Percentiles rank a stretch among this genome's conserved stretches.
phyloP scores from a whole-genome alignment of 495 filamentous ascomycete species.

The Darksidea phi region DNA sequence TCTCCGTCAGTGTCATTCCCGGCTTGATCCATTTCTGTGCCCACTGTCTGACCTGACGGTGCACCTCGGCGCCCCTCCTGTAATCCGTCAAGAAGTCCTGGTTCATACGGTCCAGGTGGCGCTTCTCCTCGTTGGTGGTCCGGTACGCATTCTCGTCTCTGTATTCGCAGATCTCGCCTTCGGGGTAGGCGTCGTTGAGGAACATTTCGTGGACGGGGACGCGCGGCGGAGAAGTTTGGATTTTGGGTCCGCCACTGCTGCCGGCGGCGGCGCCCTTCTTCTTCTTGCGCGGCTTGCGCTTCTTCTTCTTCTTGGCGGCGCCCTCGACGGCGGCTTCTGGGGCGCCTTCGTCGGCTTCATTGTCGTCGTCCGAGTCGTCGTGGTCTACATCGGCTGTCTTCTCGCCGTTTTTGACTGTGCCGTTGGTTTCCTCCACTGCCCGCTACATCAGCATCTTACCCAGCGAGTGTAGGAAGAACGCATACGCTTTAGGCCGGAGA shows the following conservation, averaged over 20 bases:
- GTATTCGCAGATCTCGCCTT: slow-evolving; percentile 55
- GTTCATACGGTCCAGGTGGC: slow-evolving; percentile 56
- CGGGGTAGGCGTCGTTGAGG: slow-evolving; percentile 52
- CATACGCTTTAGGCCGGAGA: slow-evolving; percentile 35
- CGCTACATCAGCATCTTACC: background rate
- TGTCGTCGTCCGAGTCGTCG: slow-evolving; percentile 46
- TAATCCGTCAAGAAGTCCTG: slow-evolving; percentile 59
- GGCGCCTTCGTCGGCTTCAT: slow-evolving; percentile 41
- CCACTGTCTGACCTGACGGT: slow-evolving; percentile 61
- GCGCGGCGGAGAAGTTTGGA: slow-evolving; percentile 58
- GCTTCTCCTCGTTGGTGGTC: slow-evolving; percentile 59
- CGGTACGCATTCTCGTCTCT: slow-evolving; percentile 54
- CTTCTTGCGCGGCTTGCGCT: slow-evolving; percentile 56
- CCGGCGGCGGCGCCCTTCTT: slow-evolving; percentile 44
- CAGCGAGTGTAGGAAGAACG: background rate
- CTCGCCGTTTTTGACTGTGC: slow-evolving; percentile 25
- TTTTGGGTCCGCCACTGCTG: slow-evolving; percentile 34
- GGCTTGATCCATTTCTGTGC: slow-evolving; percentile 57
- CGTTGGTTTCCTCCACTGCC: slow-evolving; percentile 28
- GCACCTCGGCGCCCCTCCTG: slow-evolving; percentile 60
- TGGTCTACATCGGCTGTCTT: slow-evolving; percentile 38
- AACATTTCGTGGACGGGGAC: slow-evolving; percentile 55
- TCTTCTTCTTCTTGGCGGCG: slow-evolving; percentile 52
- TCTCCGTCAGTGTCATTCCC: slow-evolving; percentile 57
- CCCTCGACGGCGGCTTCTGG: slow-evolving; percentile 33